Conservation (phyloP, 768 basidiomycete species). For the Lyophyllum semitale region DNA sequence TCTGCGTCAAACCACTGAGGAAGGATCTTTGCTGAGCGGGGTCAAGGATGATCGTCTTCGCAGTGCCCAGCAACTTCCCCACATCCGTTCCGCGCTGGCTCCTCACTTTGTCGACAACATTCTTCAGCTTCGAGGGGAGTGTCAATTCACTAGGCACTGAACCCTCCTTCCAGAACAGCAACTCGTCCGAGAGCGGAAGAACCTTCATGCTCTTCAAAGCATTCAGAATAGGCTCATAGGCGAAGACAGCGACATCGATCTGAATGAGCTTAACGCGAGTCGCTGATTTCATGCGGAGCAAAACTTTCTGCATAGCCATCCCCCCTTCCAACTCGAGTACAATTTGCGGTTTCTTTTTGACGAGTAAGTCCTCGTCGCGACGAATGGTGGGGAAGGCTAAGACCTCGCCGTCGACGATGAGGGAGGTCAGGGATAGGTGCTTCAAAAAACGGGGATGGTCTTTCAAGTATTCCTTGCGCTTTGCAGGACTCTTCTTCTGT, state of each 20-base stretch:
- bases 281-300: constrained; percentile 37
- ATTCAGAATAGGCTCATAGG: constrained; percentile 63
- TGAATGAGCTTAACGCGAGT: constrained; percentile 42
- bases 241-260: constrained; percentile 62
- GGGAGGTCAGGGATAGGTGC: constrained; percentile 56
- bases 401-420: constrained; percentile 48
- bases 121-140: not conserved
- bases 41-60: constrained; percentile 50
- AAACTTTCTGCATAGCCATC: constrained; percentile 34
- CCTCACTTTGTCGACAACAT: not conserved
- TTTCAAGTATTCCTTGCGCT: constrained; percentile 38
- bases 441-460: constrained; percentile 45
- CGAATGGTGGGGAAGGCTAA: constrained; percentile 54
- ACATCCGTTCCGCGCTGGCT: not conserved
- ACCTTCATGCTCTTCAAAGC: constrained; percentile 47
- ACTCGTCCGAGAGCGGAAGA: constrained; percentile 50
- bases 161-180: constrained; percentile 53
- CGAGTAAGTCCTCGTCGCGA: constrained; percentile 55
- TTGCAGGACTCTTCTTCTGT: constrained; percentile 25
- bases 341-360: constrained; percentile 47
- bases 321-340: constrained; percentile 55
- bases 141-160: not conserved
- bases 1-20: constrained; percentile 54
- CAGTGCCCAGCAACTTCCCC: constrained; percentile 30
- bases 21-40: constrained; percentile 48